Evolutionary conservation across 805 yeast species (phyloP).

Genomic region (Torulaspora maleeae): DNA sequence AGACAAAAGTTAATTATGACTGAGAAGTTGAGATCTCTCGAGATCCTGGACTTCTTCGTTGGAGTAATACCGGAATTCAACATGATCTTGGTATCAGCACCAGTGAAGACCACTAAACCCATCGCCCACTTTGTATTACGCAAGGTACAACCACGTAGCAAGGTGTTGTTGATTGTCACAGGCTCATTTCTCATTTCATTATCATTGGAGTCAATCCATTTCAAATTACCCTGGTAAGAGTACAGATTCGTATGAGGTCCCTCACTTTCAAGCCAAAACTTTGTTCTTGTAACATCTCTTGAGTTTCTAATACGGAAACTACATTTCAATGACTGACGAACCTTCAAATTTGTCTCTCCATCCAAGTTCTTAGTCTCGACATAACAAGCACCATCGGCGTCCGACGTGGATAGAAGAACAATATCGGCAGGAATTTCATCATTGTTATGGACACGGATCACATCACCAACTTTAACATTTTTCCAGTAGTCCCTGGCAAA

Average conservation of each 20-base stretch:
- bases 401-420: conserved; percentile 59
- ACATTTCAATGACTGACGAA: conserved; percentile 66
- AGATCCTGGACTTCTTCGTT: conserved; percentile 66
- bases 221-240: conserved; percentile 68
- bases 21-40: conserved; percentile 65
- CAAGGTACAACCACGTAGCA: conserved; percentile 71
- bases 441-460: conserved; percentile 62
- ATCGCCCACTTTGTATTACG: conserved; percentile 82
- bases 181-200: conserved; percentile 48
- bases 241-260: conserved; percentile 79
- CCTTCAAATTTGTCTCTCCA: conserved; percentile 76
- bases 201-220: conserved; percentile 40
- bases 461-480: conserved; percentile 66
- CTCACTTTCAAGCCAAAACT: conserved; percentile 72
- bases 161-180: conserved; percentile 60
- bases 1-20: conserved; percentile 63
- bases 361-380: conserved; percentile 79
- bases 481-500: conserved; percentile 51
- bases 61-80: conserved; percentile 77
- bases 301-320: conserved; percentile 47
- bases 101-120: conserved; percentile 73
- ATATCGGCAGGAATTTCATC: conserved; percentile 81
- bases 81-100: conserved; percentile 77
- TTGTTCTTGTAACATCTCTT: conserved; percentile 46
- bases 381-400: conserved; percentile 63